phyloP scores from a whole-genome alignment of 306 rosid genomes.

The Oemleria cerasiformis region DNA sequence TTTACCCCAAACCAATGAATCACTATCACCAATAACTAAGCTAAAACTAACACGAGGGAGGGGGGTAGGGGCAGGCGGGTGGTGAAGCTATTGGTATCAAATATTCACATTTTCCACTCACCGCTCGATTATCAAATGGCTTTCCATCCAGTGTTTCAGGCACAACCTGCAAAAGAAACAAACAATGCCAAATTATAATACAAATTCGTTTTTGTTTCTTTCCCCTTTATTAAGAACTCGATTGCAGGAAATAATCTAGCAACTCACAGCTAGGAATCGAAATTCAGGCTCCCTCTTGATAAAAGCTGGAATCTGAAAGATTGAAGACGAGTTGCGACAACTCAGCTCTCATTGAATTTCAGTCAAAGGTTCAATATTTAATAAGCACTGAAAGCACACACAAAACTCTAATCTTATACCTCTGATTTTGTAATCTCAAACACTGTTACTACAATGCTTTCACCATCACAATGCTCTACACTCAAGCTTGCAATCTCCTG shows the following conservation, averaged over 20 bases:
- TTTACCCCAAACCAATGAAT: neutral
- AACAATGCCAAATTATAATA: slow-evolving; percentile 9
- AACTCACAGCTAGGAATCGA: slow-evolving; percentile 82
- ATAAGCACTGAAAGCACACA: neutral
- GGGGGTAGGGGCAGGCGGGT: too few species aligned
- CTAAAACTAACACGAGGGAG: neutral
- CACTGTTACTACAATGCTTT: slow-evolving; percentile 66
- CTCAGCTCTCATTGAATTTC: neutral
- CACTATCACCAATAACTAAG: neutral
- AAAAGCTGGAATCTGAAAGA: slow-evolving; percentile 74
- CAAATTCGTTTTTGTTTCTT: neutral
- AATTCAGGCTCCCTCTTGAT: slow-evolving; percentile 85
- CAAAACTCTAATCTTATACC: slow-evolving; percentile 30
- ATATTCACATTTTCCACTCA: slow-evolving; percentile 31
- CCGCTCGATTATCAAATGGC: slow-evolving; percentile 56
- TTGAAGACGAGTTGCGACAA: slow-evolving; percentile 9
- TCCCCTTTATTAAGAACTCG: neutral
- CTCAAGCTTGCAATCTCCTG: slow-evolving; percentile 94
- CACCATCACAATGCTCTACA: slow-evolving; percentile 76
- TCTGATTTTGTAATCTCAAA: slow-evolving; percentile 79
- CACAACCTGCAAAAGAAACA: slow-evolving; percentile 49
- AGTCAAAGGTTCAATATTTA: slow-evolving; percentile 5
- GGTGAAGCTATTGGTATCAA: neutral
- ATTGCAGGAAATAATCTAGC: slow-evolving; percentile 9
- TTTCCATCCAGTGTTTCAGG: slow-evolving; percentile 73